Base-by-base conservation (phyloP, 169 alveolate genomes). In the Pseudocohnilembus persalinus region DNA sequence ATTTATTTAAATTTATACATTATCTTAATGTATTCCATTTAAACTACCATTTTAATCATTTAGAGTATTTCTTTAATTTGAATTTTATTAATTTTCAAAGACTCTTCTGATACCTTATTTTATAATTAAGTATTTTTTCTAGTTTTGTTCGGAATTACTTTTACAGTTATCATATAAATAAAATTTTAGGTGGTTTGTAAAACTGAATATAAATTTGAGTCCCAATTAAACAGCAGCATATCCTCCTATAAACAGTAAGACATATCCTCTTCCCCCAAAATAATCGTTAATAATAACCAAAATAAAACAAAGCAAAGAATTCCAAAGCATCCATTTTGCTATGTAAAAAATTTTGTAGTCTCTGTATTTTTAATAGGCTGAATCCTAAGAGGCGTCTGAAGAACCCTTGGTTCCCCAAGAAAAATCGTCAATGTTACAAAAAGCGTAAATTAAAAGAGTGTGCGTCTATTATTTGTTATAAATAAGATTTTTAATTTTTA, bases 341-440 rank as follows among this genome's bases (percentile, higher is more conserved):
- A 49, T 49, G 20, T 11, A 49, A 49, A 49, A 49, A 49, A 11
- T 49, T 49, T 49, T 49, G 26, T 49, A 49, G 68, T 49, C 68
- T 11, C 4, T 20, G 20, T 11, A 49, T 11, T 20, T 76, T n/a
- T 65, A 31, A 0, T 34, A 64, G 15, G 63, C 74, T 0, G 26
- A 11, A 49, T 26, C 26, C 35, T n/a, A n/a, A n/a, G n/a, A n/a
- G n/a, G n/a, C n/a, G n/a, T 34, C 76, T 0, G 84, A 72, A 24
- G 73, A 63, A 63, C 90, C 90, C 75, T 86, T 86, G 1, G 90
- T 86, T 26, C 90, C 90, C 90, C 90, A 86, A 31, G 90, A 77
- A 31, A 86, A 80, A 76, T 86, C 90, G 32, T 86, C 90, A 64
- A 86, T 86, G 30, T 83, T 86, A 76, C 90, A 86, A 72, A 86